phyloP scores from a whole-genome alignment of 495 filamentous ascomycete species.

The Tuber calosporum region DNA sequence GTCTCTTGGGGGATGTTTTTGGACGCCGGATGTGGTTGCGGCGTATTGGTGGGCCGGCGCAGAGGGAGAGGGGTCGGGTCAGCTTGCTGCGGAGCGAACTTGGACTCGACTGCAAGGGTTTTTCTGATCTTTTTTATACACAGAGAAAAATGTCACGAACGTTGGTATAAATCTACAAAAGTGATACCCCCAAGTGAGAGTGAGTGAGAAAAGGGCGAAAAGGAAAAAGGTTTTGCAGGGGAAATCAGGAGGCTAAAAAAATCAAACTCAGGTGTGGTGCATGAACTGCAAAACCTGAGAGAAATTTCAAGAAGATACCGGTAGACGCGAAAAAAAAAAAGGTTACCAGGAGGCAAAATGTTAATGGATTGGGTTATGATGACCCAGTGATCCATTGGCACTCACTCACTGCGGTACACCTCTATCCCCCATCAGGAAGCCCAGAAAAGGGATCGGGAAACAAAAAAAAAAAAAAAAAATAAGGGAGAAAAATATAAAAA shows the following conservation, averaged over 20 bases:
- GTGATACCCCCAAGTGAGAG: too few species aligned
- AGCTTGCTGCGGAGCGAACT: constrained; percentile 33
- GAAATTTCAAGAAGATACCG: constrained; percentile 1
- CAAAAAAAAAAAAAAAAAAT: constrained; percentile 30
- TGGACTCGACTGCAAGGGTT: constrained; percentile 38
- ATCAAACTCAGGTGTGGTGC: constrained; percentile 2
- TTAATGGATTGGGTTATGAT: constrained; percentile 33
- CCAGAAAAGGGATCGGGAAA: constrained; percentile 41
- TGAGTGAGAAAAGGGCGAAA: constrained; percentile 4
- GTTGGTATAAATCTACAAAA: neutral
- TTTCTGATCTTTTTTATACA: constrained; percentile 1
- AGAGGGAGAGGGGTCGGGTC: constrained; percentile 36
- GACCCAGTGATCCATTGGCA: constrained; percentile 39
- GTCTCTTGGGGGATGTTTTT: constrained; percentile 35
- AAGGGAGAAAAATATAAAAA: too few species aligned
- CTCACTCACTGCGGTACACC: constrained; percentile 41
- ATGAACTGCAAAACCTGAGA: neutral
- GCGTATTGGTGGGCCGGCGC: constrained; percentile 34
- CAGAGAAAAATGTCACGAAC: constrained; percentile 6
- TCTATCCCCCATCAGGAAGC: constrained; percentile 33
- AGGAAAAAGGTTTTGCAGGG: constrained; percentile 5
- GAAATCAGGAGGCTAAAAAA: neutral
- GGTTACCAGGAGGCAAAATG: constrained; percentile 26
- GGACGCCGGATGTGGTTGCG: constrained; percentile 37
- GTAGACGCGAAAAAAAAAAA: constrained; percentile 9